Percentiles rank a stretch among this genome's conserved stretches.
Evolutionary conservation across 2,329 filamentous ascomycete species (phyloP).

Genomic region (Fusarium poae): DNA sequence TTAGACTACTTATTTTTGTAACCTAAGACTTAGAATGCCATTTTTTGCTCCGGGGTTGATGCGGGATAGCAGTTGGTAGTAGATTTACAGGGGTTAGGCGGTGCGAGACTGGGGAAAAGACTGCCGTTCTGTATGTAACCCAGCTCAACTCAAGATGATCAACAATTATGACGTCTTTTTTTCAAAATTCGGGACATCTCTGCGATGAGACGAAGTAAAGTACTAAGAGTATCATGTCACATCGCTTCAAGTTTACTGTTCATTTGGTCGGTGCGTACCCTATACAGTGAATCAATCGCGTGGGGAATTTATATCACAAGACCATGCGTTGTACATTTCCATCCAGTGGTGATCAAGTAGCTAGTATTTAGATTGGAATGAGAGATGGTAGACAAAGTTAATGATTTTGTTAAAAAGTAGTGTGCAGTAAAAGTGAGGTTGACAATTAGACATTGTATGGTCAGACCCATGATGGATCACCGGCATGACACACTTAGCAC

Average conservation of each 20-base stretch:
- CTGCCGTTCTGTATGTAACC: constrained; percentile 21
- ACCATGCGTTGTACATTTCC: not conserved
- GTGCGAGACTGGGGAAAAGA: constrained; percentile 16
- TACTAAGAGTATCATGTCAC: not conserved
- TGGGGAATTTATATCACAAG: constrained; percentile 16
- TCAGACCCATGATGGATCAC: not conserved
- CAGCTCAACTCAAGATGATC: not conserved
- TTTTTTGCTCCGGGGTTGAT: too few species aligned
- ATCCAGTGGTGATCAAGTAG: too few species aligned
- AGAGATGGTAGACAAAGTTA: not conserved
- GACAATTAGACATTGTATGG: not conserved
- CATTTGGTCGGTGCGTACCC: not conserved
- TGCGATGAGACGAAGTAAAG: too few species aligned
- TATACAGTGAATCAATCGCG: not conserved
- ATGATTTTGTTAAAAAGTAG: not conserved
- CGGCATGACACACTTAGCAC: not conserved
- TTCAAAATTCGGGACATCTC: not conserved
- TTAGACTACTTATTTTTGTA: too few species aligned
- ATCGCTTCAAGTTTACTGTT: constrained; percentile 4
- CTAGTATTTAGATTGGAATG: not conserved
- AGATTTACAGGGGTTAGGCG: constrained; percentile 11
- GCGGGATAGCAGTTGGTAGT: not conserved
- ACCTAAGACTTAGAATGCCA: too few species aligned
- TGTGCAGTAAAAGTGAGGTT: not conserved
- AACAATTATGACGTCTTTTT: constrained; percentile 21